Conservation (phyloP, 2,329 filamentous ascomycete species). For the Leptographium flavum region DNA sequence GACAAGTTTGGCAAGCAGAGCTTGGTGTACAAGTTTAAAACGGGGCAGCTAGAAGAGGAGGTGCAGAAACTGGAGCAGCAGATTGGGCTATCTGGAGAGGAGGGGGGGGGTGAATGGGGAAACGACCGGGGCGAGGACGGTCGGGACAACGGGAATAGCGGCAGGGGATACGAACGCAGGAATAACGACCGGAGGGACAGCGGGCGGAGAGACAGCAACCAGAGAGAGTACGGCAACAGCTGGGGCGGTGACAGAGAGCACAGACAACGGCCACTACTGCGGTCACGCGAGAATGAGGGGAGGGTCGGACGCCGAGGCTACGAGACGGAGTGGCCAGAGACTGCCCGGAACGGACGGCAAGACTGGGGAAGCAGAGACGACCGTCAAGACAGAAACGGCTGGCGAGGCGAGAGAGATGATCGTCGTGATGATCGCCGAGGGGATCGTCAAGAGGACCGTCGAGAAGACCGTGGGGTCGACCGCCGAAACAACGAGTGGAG, state of each 20-base stretch:
- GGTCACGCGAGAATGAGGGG: too few species aligned
- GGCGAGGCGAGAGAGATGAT: not conserved
- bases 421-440: too few species aligned
- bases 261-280: too few species aligned
- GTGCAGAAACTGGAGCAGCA: conserved; percentile 11
- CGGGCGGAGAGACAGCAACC: not conserved
- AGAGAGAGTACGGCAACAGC: not conserved
- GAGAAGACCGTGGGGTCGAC: too few species aligned
- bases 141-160: too few species aligned
- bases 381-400: too few species aligned
- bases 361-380: too few species aligned
- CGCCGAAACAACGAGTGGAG: too few species aligned
- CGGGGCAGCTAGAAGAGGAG: conserved; percentile 24
- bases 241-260: not conserved
- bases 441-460: too few species aligned
- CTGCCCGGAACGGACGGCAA: not conserved
- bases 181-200: too few species aligned
- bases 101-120: not conserved
- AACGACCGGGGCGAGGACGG: not conserved
- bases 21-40: conserved; percentile 38
- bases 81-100: not conserved
- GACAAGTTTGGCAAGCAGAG: conserved; percentile 39
- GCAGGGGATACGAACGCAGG: not conserved
- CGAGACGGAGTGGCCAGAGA: too few species aligned
- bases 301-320: too few species aligned